phyloP scores from a whole-genome alignment of 2,329 filamentous ascomycete genomes.

The Aspergillus pseudoviridinutans region DNA sequence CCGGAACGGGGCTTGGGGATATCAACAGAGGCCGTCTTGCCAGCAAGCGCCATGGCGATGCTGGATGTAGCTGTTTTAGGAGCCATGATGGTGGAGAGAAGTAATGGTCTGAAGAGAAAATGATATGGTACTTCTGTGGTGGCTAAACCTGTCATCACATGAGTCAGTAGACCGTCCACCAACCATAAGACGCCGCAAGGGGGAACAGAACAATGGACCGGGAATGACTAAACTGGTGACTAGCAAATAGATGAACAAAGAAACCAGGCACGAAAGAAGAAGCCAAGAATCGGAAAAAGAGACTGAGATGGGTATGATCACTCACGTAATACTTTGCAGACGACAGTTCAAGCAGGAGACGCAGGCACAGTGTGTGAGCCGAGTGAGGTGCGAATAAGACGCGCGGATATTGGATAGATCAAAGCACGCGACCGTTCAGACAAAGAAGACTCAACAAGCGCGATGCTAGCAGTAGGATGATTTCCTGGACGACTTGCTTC shows the following conservation, averaged over 20 bases:
- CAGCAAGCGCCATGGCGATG: slow-evolving; percentile 49
- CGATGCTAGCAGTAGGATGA: not conserved
- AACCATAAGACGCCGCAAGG: slow-evolving; percentile 5
- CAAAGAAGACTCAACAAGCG: not conserved
- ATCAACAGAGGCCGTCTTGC: slow-evolving; percentile 48
- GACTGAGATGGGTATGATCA: not conserved
- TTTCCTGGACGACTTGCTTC: not conserved
- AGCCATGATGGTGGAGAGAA: slow-evolving; percentile 39
- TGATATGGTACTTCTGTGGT: slow-evolving; percentile 8
- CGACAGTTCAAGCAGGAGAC: not conserved
- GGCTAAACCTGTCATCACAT: slow-evolving; percentile 17
- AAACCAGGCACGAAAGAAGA: not conserved
- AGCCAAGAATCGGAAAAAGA: not conserved
- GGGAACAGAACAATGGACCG: slow-evolving; percentile 3
- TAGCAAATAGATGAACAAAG: not conserved
- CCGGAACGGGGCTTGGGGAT: slow-evolving; percentile 43
- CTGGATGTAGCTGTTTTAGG: slow-evolving; percentile 39
- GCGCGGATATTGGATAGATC: slow-evolving; percentile 14
- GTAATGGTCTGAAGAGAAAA: slow-evolving; percentile 6
- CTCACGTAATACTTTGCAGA: not conserved
- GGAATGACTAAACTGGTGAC: slow-evolving; percentile 7
- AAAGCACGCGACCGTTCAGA: slow-evolving; percentile 13
- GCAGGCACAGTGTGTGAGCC: slow-evolving; percentile 12
- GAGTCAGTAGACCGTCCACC: slow-evolving; percentile 19
- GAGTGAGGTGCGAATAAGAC: slow-evolving; percentile 19